Evolutionary conservation across 306 rosid species (phyloP), one percentile per base, ranked within the genome.

Genomic region (Fragaria iinumae): DNA sequence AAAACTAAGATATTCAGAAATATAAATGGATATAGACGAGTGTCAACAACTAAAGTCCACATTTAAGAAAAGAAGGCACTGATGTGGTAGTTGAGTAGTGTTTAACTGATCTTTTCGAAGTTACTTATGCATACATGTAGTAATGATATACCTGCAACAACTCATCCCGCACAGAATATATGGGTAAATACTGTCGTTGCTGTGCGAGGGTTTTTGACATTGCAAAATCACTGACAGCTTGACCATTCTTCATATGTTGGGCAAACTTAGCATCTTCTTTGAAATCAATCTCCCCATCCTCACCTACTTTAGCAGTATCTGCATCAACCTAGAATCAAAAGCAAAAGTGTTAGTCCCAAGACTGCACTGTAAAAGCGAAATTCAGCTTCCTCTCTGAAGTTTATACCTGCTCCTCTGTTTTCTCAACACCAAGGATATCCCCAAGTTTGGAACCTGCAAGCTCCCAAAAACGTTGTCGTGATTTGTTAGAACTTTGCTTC

Each of bases 391-490:
- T 65, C 72, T 65, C 56, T 55, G 41, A 73, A 73, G 49, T 41
- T 72, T 67, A 74, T 81, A 92, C 97, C 97, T 95, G 98, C 78
- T 95, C 98, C 6, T 95, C 98, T 8, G 97, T 79, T 84, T 95
- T 95, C 71, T 92, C 97, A 78, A 95, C 97, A 52, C 97, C 97
- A 25, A 95, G 95, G 49, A 95, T 95, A 79, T 95, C 92, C 75
- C 98, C 98, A 78, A 95, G 97, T 85, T 89, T 95, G 62, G 98
- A 95, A 80, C 98, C 98, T 34, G 98, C 98, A 76, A 95, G 97
- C 89, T 95, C 98, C 98, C 98, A 95, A 85, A 95, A 95, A 63
- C 97, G 97, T 80, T 95, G 98, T 57, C 97, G 98, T 79, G 98
- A 95, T 71, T 95, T 95, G 76, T 90, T 92, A 79, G 17, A 41